Conservation (phyloP, 2,329 filamentous ascomycete genomes). For the Falciphora oryzae region DNA sequence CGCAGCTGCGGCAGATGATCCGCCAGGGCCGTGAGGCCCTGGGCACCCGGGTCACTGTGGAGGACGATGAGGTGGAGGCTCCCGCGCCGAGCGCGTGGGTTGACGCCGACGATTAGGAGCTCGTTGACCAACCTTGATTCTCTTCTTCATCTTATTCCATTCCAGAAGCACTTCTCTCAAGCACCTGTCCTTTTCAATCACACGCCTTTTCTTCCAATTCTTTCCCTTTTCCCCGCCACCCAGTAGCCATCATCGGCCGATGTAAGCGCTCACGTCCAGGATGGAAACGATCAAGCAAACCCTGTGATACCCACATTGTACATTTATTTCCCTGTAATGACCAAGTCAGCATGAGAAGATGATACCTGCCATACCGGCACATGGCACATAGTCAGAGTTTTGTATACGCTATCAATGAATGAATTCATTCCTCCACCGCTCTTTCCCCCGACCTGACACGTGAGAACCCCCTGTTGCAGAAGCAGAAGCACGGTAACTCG, state of each 20-base stretch:
- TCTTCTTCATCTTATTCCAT: background rate
- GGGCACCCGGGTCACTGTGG: conserved; percentile 65
- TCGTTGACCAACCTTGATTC: background rate
- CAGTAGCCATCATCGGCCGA: background rate
- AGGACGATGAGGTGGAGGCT: conserved; percentile 20
- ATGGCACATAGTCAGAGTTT: background rate
- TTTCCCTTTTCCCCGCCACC: background rate
- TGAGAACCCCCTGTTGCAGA: background rate
- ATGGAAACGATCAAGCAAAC: background rate
- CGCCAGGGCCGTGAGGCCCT: conserved; percentile 81
- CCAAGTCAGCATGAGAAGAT: conserved; percentile 6
- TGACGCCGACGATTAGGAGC: conserved; percentile 12
- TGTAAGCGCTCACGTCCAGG: background rate
- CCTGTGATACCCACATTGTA: conserved; percentile 1
- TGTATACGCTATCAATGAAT: background rate
- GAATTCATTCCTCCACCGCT: background rate
- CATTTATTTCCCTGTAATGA: background rate
- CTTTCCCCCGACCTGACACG: background rate
- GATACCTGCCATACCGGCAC: background rate
- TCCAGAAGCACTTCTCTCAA: background rate
- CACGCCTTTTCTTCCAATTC: background rate
- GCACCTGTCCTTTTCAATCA: background rate
- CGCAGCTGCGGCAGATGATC: conserved; percentile 79
- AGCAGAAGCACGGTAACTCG: too few species aligned
- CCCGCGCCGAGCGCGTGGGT: conserved; percentile 12